Percentiles rank a stretch among this genome's conserved stretches.
phyloP scores from a whole-genome alignment of 441 rosid species.

The Euphorbia celastroides region DNA sequence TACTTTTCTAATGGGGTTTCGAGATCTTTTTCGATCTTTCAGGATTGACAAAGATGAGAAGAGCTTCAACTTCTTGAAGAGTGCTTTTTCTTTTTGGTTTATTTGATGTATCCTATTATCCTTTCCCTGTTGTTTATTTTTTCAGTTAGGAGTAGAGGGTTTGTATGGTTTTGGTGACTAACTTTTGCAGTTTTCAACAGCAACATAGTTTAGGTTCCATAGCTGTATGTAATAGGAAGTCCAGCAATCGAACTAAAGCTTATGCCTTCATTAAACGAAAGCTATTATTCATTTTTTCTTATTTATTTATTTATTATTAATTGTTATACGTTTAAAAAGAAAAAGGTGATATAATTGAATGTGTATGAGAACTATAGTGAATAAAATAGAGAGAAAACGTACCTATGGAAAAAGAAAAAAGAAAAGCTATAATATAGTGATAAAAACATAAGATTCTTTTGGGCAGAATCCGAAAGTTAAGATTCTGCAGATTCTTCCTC shows the following conservation, averaged over 20 bases:
- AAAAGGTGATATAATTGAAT: too few relatives aligned
- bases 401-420: too few relatives aligned
- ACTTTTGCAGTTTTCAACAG: constrained; percentile 3
- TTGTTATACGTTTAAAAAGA: too few relatives aligned
- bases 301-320: too few relatives aligned
- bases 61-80: not conserved
- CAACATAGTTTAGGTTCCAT: constrained; percentile 3
- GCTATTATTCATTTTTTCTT: too few relatives aligned
- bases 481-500: too few relatives aligned
- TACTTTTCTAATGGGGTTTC: constrained; percentile 33
- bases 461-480: too few relatives aligned
- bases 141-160: not conserved
- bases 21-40: constrained; percentile 37
- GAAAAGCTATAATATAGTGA: too few relatives aligned
- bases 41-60: constrained; percentile 21
- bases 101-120: not conserved
- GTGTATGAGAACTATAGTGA: too few relatives aligned
- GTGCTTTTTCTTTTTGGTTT: not conserved
- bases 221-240: constrained; percentile 4
- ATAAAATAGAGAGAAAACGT: too few relatives aligned
- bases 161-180: not conserved
- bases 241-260: not conserved
- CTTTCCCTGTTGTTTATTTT: constrained; percentile 17
- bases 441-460: too few relatives aligned
- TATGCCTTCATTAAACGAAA: not conserved